Percentiles rank a stretch among this genome's conserved stretches.
Conservation (phyloP, 768 basidiomycete species). For the Rhizopogon vinicolor region DNA sequence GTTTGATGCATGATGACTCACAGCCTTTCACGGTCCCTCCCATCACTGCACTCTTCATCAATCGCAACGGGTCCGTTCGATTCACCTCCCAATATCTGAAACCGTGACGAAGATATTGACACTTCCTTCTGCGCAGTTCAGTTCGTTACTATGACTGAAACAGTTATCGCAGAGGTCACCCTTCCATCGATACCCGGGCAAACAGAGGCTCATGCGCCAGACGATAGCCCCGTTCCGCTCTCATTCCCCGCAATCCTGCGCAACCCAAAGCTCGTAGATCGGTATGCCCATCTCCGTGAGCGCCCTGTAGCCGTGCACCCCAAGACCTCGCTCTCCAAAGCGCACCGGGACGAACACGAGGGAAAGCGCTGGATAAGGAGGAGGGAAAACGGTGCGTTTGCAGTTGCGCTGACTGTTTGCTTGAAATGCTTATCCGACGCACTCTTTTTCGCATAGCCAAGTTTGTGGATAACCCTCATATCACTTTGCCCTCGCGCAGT, state of each 20-base stretch:
- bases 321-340: slow-evolving; percentile 28
- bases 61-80: too few species aligned
- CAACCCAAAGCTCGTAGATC: slow-evolving; percentile 46
- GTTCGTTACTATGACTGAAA: not conserved
- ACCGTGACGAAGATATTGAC: not conserved
- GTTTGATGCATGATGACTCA: too few species aligned
- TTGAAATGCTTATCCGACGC: not conserved
- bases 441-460: slow-evolving; percentile 39
- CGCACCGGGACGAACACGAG: slow-evolving; percentile 57
- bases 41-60: too few species aligned
- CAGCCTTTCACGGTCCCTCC: too few species aligned
- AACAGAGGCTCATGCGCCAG: not conserved
- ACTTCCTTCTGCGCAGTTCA: not conserved
- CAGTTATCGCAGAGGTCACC: not conserved
- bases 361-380: slow-evolving; percentile 77
- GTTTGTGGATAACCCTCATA: slow-evolving; percentile 70
- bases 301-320: slow-evolving; percentile 5
- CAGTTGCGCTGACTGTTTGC: not conserved
- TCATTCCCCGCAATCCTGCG: slow-evolving; percentile 73
- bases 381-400: slow-evolving; percentile 65
- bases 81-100: not conserved
- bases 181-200: not conserved
- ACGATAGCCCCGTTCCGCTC: slow-evolving; percentile 39
- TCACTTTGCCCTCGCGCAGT: slow-evolving; percentile 52
- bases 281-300: slow-evolving; percentile 49